phyloP scores from a whole-genome alignment of 805 yeast species.

The Sugiyamaella americana region DNA sequence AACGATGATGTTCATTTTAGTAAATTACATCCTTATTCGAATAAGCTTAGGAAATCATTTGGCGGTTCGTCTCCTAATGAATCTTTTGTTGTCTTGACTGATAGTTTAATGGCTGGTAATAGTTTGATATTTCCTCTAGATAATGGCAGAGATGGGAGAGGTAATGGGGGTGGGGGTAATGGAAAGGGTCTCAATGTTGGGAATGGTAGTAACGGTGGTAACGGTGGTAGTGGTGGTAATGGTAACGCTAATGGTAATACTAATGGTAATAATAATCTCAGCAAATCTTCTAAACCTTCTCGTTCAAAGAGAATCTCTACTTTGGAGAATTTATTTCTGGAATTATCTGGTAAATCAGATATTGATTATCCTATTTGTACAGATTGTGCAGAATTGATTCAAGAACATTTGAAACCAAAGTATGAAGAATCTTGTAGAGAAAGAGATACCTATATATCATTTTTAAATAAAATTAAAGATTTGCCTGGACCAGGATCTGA shows the following conservation, averaged over 20 bases:
- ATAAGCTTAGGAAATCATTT: background rate
- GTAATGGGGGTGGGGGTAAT: background rate
- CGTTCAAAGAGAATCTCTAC: slow-evolving; percentile 28
- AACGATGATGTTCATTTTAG: slow-evolving; percentile 6
- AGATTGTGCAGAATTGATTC: slow-evolving; percentile 69
- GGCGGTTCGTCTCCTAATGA: slow-evolving; percentile 18
- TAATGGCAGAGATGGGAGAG: background rate
- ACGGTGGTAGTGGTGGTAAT: background rate
- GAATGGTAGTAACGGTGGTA: background rate
- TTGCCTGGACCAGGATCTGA: slow-evolving; percentile 43
- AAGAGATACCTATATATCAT: slow-evolving; percentile 69
- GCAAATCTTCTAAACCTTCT: background rate
- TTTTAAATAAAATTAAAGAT: slow-evolving; percentile 60
- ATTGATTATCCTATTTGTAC: slow-evolving; percentile 82
- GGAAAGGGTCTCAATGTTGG: background rate
- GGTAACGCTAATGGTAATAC: background rate
- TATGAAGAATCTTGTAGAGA: slow-evolving; percentile 71
- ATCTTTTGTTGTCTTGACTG: slow-evolving; percentile 19
- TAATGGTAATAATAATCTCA: background rate
- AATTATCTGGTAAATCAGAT: slow-evolving; percentile 64
- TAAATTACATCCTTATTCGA: background rate
- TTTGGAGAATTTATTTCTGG: slow-evolving; percentile 61
- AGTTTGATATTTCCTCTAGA: background rate
- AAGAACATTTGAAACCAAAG: slow-evolving; percentile 58
- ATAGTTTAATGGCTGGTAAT: slow-evolving; percentile 26